Percentiles rank a stretch among this genome's conserved stretches.
These are phyloP conservation scores for Withania somnifera DNA, from an alignment of 305 asterid species.

Conservation along the genomic window DNA sequence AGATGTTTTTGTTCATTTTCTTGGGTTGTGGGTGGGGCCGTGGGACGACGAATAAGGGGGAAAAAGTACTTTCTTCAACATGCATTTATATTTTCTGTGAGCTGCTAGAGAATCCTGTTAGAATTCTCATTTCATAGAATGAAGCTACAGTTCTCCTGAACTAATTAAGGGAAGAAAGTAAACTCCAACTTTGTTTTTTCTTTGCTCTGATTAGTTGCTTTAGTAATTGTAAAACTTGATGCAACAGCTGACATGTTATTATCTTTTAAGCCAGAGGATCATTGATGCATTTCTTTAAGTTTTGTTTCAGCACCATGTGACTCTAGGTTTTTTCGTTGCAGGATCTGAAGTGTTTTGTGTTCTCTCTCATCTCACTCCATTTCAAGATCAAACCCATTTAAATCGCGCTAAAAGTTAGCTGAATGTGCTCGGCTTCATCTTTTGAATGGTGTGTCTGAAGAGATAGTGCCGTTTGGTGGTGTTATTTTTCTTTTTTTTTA, in stretches of 20 bases:
- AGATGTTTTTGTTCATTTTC: background rate
- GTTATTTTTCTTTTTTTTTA: background rate
- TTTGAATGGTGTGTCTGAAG: background rate
- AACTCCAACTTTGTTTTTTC: background rate
- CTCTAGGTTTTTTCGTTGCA: slow-evolving; percentile 21
- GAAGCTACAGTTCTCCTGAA: background rate
- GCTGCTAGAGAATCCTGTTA: background rate
- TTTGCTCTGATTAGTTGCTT: background rate
- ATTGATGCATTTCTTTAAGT: background rate
- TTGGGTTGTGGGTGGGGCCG: too few species aligned
- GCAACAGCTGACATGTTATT: background rate
- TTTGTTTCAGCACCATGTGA: background rate
- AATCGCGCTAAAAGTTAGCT: background rate
- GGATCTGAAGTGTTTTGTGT: slow-evolving; percentile 89
- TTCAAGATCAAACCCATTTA: slow-evolving; percentile 93
- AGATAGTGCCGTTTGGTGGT: background rate
- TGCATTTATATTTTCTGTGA: background rate
- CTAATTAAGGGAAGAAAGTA: background rate
- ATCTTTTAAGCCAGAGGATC: background rate
- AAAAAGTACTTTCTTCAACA: too few species aligned
- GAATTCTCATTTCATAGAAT: background rate
- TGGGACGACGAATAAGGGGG: background rate
- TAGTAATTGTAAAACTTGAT: background rate
- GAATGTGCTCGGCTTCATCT: background rate
- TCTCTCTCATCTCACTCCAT: slow-evolving; percentile 81